These are phyloP conservation scores for Naganishia sp. DNA, from an alignment of 1,284 basidiomycete species.

Conservation along the genomic window DNA sequence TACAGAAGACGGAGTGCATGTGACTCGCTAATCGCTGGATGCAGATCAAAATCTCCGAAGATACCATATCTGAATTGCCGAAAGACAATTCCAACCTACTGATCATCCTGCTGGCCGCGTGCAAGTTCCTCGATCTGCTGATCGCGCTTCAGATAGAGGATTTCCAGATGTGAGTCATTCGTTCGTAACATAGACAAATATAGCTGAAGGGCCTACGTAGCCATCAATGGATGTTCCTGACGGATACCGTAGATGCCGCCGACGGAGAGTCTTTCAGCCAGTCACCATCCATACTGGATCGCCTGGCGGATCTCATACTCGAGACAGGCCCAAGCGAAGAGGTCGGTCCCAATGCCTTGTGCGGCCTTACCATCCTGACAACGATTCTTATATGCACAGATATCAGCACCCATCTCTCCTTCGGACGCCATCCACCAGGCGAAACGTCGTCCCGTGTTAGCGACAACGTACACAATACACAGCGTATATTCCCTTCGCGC, in stretches of 20 bases:
- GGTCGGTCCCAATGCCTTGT: background rate
- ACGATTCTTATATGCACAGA: background rate
- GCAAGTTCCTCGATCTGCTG: constrained; percentile 90
- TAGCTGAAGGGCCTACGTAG: constrained; percentile 54
- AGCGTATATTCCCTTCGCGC: constrained; percentile 77
- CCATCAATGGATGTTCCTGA: constrained; percentile 98
- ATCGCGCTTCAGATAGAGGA: constrained; percentile 92
- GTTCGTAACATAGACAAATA: background rate
- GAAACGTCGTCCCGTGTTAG: constrained; percentile 73
- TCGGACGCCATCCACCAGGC: constrained; percentile 24
- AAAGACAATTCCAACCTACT: constrained; percentile 79
- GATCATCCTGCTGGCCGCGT: constrained; percentile 77
- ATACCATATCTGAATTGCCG: constrained; percentile 55
- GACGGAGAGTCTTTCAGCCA: constrained; percentile 80
- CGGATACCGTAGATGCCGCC: constrained; percentile 93
- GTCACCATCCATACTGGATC: constrained; percentile 86
- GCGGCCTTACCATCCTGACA: background rate
- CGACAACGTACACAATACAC: constrained; percentile 66
- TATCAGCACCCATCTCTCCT: background rate
- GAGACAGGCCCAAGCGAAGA: constrained; percentile 48
- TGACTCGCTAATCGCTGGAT: constrained; percentile 45
- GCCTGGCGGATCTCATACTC: constrained; percentile 68
- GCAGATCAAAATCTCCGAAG: constrained; percentile 62
- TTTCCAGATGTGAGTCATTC: constrained; percentile 80
- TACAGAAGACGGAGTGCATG: background rate